Evolutionary conservation across 352 stramenopile genomes (phyloP).

Genomic region (Pythium scleroteichum): DNA sequence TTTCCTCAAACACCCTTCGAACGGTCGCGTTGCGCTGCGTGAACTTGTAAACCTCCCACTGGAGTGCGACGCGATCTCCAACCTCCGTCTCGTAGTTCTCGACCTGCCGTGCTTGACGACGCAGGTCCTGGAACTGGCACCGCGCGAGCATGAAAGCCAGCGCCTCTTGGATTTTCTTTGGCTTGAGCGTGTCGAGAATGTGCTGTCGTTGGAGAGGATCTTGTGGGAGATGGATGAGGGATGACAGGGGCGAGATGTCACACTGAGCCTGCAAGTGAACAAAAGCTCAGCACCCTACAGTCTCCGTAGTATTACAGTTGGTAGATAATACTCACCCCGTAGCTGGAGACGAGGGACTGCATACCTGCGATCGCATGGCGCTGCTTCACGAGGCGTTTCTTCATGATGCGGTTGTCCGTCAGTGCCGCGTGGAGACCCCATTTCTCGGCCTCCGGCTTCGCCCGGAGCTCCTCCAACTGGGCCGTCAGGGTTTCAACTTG

Average conservation of each 20-base stretch:
- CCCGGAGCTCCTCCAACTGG: not conserved
- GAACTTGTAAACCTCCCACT: slow-evolving; percentile 1
- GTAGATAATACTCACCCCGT: not conserved
- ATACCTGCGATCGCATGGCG: slow-evolving; percentile 2
- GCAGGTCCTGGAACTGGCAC: not conserved
- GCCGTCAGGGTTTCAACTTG: slow-evolving; percentile 1
- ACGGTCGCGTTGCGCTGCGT: not conserved
- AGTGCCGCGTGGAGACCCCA: not conserved
- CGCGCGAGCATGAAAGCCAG: slow-evolving; percentile 1
- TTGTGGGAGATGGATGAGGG: slow-evolving; percentile 1
- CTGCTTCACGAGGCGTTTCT: not conserved
- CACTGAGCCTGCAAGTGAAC: not conserved
- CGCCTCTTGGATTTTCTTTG: not conserved
- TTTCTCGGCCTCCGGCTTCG: not conserved
- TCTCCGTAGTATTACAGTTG: too few species aligned
- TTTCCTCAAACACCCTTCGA: not conserved
- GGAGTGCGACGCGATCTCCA: not conserved
- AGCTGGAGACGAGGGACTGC: slow-evolving; percentile 5
- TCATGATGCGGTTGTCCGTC: slow-evolving; percentile 3
- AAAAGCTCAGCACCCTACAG: not conserved
- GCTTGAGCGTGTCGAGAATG: not conserved
- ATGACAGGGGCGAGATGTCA: not conserved
- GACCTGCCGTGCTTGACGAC: not conserved
- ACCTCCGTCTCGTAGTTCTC: slow-evolving; percentile 2
- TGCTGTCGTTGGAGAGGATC: not conserved